A percentile compares a stretch with the other conserved stretches of the same genome.
Conservation (phyloP, 768 basidiomycete species). For the Strobilomyces dryophilus region DNA sequence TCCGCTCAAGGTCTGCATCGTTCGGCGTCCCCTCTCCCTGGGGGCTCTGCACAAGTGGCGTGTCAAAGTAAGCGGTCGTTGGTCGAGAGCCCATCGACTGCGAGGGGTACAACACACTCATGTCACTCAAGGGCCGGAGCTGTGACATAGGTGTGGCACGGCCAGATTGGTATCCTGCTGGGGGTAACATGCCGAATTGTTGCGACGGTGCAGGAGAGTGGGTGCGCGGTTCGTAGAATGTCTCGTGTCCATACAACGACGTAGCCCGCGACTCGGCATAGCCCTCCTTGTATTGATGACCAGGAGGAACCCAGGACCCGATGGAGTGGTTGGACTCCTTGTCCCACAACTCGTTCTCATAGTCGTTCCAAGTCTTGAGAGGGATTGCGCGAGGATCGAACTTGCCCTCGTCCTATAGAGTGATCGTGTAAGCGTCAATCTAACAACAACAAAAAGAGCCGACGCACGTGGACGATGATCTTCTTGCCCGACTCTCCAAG, state of each 20-base stretch:
- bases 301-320: constrained; percentile 86
- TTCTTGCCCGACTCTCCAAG: constrained; percentile 95
- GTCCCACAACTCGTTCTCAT: constrained; percentile 96
- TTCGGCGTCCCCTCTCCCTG: constrained; percentile 49
- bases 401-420: constrained; percentile 86
- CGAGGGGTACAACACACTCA: constrained; percentile 48
- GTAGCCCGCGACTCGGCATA: constrained; percentile 75
- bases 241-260: constrained; percentile 85
- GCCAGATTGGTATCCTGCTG: constrained; percentile 74
- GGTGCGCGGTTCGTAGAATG: constrained; percentile 71
- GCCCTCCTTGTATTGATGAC: constrained; percentile 64
- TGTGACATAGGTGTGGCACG: constrained; percentile 65
- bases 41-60: constrained; percentile 49
- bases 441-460: background rate
- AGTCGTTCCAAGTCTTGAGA: constrained; percentile 95
- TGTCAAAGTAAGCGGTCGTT: constrained; percentile 72
- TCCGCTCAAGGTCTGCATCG: constrained; percentile 68
- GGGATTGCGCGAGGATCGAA: constrained; percentile 93
- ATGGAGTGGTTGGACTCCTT: constrained; percentile 96
- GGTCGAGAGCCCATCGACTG: constrained; percentile 69
- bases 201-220: constrained; percentile 71
- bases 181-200: constrained; percentile 51
- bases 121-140: constrained; percentile 31
- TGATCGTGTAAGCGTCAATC: constrained; percentile 5
- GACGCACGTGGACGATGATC: constrained; percentile 84